Percentiles rank a stretch among this genome's conserved stretches.
Evolutionary conservation across 2,329 filamentous ascomycete genomes (phyloP).

Genomic region (Mariannaea elegans): DNA sequence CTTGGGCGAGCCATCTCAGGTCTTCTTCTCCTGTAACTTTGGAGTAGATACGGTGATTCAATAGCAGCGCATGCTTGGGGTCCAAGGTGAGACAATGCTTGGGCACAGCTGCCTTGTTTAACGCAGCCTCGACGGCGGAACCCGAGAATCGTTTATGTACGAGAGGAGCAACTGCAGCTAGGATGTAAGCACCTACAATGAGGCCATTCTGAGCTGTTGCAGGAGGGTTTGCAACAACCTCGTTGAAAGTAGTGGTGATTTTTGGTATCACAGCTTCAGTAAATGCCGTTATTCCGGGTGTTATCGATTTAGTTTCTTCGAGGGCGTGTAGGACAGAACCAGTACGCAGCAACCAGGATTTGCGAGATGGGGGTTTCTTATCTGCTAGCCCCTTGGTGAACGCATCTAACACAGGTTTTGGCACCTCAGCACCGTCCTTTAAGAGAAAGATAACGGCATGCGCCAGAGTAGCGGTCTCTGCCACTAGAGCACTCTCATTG

Average conservation of each 20-base stretch:
- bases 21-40: conserved; percentile 82
- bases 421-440: conserved; percentile 65
- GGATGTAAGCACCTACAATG: conserved; percentile 81
- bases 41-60: conserved; percentile 85
- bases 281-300: conserved; percentile 58
- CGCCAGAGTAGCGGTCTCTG: conserved; percentile 77
- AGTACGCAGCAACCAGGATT: conserved; percentile 80
- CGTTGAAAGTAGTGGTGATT: conserved; percentile 76
- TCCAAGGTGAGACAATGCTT: conserved; percentile 73
- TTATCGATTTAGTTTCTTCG: conserved; percentile 54
- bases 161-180: conserved; percentile 69
- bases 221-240: conserved; percentile 80
- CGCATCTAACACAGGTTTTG: conserved; percentile 73
- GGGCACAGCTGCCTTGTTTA: conserved; percentile 68
- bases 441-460: conserved; percentile 72
- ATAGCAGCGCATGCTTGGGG: conserved; percentile 87
- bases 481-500: conserved; percentile 82
- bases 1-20: conserved; percentile 77
- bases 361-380: conserved; percentile 81
- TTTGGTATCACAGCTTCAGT: conserved; percentile 62
- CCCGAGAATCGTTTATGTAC: conserved; percentile 64
- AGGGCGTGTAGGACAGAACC: conserved; percentile 74
- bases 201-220: conserved; percentile 83
- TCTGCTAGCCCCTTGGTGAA: conserved; percentile 85
- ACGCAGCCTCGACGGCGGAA: conserved; percentile 51